phyloP scores from a whole-genome alignment of 345 rosid genomes.

The Arabidopsis thaliana region DNA sequence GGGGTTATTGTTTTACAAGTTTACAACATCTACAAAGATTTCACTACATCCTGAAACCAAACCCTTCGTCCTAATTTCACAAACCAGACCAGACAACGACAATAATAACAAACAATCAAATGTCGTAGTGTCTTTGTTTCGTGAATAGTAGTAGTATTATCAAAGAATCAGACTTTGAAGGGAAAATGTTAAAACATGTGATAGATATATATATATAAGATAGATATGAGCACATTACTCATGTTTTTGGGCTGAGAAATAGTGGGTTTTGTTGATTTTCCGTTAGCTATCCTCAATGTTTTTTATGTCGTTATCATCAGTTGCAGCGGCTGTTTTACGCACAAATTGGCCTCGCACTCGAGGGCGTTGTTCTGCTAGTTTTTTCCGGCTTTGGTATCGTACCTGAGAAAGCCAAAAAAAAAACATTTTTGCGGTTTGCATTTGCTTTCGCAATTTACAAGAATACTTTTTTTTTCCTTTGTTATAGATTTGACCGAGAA shows the following conservation, averaged over 20 bases:
- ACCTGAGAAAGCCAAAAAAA: conserved; percentile 50
- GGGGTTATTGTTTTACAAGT: conserved; percentile 41
- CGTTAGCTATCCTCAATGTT: conserved; percentile 40
- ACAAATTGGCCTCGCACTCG: conserved; percentile 76
- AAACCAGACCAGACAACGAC: conserved; percentile 29
- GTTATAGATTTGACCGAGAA: not conserved
- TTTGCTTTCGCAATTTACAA: not conserved
- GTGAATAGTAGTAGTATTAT: conserved; percentile 27
- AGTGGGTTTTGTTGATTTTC: conserved; percentile 23
- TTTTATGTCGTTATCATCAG: conserved; percentile 32
- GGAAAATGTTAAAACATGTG: conserved; percentile 35
- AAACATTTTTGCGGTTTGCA: not conserved
- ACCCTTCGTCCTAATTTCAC: conserved; percentile 37
- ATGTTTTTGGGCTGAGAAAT: not conserved
- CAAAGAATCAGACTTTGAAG: conserved; percentile 38
- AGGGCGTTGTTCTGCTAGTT: conserved; percentile 71
- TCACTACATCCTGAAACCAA: conserved; percentile 36
- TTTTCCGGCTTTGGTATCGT: conserved; percentile 75
- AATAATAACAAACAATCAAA: conserved; percentile 28
- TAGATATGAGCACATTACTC: conserved; percentile 36
- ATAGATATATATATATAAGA: conserved; percentile 26
- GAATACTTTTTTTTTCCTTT: not conserved
- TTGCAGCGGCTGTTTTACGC: conserved; percentile 43
- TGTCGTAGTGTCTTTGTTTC: conserved; percentile 25
- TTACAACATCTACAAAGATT: conserved; percentile 37